Base-by-base conservation (phyloP, 1,139 yeast genomes). In the Pichia sp. region DNA sequence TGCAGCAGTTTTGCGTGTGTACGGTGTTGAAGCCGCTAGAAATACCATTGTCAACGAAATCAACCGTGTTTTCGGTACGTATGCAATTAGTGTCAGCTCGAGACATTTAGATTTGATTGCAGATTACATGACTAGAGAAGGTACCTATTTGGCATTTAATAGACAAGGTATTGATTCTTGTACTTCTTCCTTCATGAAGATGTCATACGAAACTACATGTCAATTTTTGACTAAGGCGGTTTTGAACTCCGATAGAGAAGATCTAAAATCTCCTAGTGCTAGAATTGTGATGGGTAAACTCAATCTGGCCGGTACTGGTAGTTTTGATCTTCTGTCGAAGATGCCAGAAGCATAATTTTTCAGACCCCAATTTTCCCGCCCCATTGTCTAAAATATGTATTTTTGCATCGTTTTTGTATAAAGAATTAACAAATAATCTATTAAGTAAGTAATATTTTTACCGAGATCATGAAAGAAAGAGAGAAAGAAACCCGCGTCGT, bases 61-160 rank as follows among this genome's bases (percentile, higher is more conserved):
- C 71, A 87, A 90, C 73, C 87, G 90, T 65, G 99, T 95, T 67
- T 95, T 95, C 83, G 90, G 90, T 63, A 92, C 96, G 56, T 93
- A 93, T 73, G 99, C 98, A 66, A 95, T 95, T 70, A 77, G 92
- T 60, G 99, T 95, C 60, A 88, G 95, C 58, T 76, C 83, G 53
- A 91, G 99, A 72, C 99, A 95, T 75, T 83, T 95, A 75, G 98
- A 93, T 69, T 81, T 95, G 71, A 87, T 95, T 73, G 99, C 96
- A 61, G 99, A 95, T 73, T 89, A 90, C 92, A 95, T 95, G 99
- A 95, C 99, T 4, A 84, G 99, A 71, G 98, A 93, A 74, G 99
- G 99, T 67, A 83, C 95, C 3, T 95, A 92, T 70, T 76, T 93
- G 71, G 97, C 99, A 31, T 95, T 95, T 78, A 92, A 91, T 74